phyloP scores from a whole-genome alignment of 176 grass and related monocot genomes.

The Triticum timopheevii region DNA sequence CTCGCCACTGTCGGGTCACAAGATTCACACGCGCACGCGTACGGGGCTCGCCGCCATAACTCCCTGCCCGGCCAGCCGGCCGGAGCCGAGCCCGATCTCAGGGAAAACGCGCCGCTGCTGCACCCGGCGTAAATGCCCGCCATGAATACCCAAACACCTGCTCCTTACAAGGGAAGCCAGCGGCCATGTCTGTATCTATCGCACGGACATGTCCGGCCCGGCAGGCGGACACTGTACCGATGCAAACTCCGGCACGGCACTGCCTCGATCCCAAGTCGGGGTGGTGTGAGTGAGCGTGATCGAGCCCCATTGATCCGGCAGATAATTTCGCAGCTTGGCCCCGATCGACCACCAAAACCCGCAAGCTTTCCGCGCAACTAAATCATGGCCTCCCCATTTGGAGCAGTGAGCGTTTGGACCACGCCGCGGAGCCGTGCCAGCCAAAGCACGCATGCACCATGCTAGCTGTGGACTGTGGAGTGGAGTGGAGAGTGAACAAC shows the following conservation, averaged over 20 bases:
- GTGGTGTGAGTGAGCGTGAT: neutral
- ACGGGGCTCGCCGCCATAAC: neutral
- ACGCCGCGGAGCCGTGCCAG: neutral
- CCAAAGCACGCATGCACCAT: slow-evolving; percentile 1
- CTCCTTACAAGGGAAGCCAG: neutral
- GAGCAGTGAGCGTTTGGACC: slow-evolving; percentile 16
- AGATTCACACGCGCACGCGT: slow-evolving; percentile 23
- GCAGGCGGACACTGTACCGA: neutral
- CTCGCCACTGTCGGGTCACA: slow-evolving; percentile 3
- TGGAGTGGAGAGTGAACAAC: neutral
- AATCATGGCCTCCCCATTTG: slow-evolving; percentile 43
- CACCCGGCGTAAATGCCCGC: neutral
- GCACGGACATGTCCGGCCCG: neutral
- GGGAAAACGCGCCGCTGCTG: slow-evolving; percentile 19
- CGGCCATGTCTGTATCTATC: neutral
- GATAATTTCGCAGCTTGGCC: slow-evolving; percentile 32
- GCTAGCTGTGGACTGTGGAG: neutral
- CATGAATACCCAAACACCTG: slow-evolving; percentile 11
- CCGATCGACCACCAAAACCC: slow-evolving; percentile 4
- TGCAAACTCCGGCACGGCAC: neutral
- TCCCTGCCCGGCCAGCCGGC: neutral
- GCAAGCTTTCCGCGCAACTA: slow-evolving; percentile 24
- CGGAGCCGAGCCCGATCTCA: neutral
- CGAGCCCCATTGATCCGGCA: slow-evolving; percentile 18
- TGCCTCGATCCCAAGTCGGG: neutral